Evolutionary conservation across 2,329 filamentous ascomycete genomes (phyloP).

Genomic region (Cryphonectria radicalis): DNA sequence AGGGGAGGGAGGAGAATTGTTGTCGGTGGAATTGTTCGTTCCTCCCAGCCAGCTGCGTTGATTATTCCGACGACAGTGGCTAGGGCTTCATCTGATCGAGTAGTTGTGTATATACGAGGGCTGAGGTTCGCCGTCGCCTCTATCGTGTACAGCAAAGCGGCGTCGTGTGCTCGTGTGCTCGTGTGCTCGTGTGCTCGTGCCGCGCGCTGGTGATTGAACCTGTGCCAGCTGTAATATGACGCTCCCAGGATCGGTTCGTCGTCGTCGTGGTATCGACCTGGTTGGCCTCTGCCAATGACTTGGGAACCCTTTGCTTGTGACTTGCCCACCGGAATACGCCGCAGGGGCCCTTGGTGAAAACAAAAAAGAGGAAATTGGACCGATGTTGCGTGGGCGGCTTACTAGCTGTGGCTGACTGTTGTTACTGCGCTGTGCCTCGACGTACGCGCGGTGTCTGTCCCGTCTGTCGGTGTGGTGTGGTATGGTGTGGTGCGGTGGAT

Average conservation of each 20-base stretch:
- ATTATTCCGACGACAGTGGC: not conserved
- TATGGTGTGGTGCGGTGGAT: not conserved
- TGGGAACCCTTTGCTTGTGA: not conserved
- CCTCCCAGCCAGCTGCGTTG: slow-evolving; percentile 9
- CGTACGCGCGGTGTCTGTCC: slow-evolving; percentile 23
- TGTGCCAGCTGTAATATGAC: slow-evolving; percentile 18
- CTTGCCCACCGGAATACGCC: not conserved
- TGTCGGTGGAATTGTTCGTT: not conserved
- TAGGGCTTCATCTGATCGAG: slow-evolving; percentile 15
- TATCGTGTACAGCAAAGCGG: not conserved
- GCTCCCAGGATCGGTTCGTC: slow-evolving; percentile 7
- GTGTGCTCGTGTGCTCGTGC: slow-evolving; percentile 21
- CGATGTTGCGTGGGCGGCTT: slow-evolving; percentile 19
- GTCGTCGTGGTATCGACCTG: slow-evolving; percentile 17
- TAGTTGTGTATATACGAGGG: slow-evolving; percentile 2
- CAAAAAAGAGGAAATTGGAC: slow-evolving; percentile 3
- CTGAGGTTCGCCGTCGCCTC: slow-evolving; percentile 7
- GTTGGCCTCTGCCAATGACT: not conserved
- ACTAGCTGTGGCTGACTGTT: slow-evolving; percentile 6
- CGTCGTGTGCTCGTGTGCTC: slow-evolving; percentile 13
- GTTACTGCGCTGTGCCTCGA: not conserved
- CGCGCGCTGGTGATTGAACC: slow-evolving; percentile 17
- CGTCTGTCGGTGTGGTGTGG: slow-evolving; percentile 7
- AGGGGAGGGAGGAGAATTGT: not conserved
- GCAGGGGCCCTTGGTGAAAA: not conserved